Base-by-base conservation (phyloP, 768 basidiomycete species). In the Boletus rufocinnamomeus region DNA sequence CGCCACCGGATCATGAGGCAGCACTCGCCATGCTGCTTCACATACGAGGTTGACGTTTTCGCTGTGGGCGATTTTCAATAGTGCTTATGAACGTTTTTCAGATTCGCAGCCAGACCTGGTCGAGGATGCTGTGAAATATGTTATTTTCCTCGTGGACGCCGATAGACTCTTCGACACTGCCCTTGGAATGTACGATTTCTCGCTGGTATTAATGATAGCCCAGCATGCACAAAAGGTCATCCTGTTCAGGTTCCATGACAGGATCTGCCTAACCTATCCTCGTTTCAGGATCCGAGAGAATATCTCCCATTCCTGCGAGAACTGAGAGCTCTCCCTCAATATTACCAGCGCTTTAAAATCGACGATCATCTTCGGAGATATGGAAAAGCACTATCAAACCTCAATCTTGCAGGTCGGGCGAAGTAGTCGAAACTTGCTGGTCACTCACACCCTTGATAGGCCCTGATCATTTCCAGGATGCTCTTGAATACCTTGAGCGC, bases 151-250 rank as follows among this genome's bases (percentile, higher is more conserved):
- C 34, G 93, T 94, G 21, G 93, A 98, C 64, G 94, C 94, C 0
- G 86, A 98, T 66, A 80, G 81, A 46, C 81, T 99, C 5, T 98
- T 96, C 75, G 87, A 98, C 71, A 90, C 91, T 13, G 97, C 97
- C 2, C 82, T 99, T 34, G 97, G 97, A 21, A 98, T 98, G 95
- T 99, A 99, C 69, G 95, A 99, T 74, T 98, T 98, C 76, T 87
- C 91, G 30, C 78, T 99, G 19, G 96, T 98, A 8, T 78, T 98
- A 25, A 88, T 98, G 88, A 84, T 99, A 43, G 95, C 97, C 1
- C 97, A 98, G 69, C 89, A 97, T 67, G 91, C 96, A 48, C 95
- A 98, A 71, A 97, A 96, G 84, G 95, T 94, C 37, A 25, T 21
- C 14, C n/a, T 23, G n/a, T 49, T 35, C n/a, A 3, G 13, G 71